Evolutionary conservation across 257 asterid species (phyloP).

Genomic region (Lithospermum erythrorhizon): DNA sequence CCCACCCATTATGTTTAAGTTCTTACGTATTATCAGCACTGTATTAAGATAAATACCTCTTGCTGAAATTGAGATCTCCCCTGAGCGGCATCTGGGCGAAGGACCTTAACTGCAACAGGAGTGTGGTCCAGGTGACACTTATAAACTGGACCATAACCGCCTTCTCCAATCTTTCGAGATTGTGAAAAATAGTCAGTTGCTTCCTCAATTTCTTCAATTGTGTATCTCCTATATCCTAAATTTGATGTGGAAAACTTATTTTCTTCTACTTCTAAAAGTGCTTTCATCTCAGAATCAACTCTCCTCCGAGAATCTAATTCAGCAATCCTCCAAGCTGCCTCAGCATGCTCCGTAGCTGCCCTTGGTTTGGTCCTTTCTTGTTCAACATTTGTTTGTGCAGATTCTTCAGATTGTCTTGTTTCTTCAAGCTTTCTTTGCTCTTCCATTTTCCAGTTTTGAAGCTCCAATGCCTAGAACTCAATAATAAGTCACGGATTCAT

Average conservation of each 20-base stretch:
- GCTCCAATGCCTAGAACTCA: slow-evolving; percentile 11
- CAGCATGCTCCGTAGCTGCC: slow-evolving; percentile 15
- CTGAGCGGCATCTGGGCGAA: slow-evolving; percentile 15
- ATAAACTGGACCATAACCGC: slow-evolving; percentile 17
- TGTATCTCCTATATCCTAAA: slow-evolving; percentile 12
- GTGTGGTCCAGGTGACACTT: slow-evolving; percentile 10
- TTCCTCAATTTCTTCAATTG: slow-evolving; percentile 17
- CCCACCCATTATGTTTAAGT: too few relatives aligned
- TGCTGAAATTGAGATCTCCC: slow-evolving; percentile 17
- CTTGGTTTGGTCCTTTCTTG: slow-evolving; percentile 13
- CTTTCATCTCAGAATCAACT: slow-evolving; percentile 14
- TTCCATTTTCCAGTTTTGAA: slow-evolving; percentile 14
- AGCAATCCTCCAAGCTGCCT: slow-evolving; percentile 15
- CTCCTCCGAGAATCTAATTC: slow-evolving; percentile 15
- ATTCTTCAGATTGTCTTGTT: slow-evolving; percentile 12
- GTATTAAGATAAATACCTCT: slow-evolving; percentile 8
- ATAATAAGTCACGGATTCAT: not conserved
- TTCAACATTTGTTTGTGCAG: slow-evolving; percentile 13
- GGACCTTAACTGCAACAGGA: slow-evolving; percentile 19
- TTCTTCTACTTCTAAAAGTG: slow-evolving; percentile 11
- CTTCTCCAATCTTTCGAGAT: slow-evolving; percentile 16
- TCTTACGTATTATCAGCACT: not conserved
- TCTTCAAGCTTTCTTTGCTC: slow-evolving; percentile 11
- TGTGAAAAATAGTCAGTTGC: slow-evolving; percentile 18
- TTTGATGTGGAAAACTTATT: slow-evolving; percentile 6